phyloP scores from a whole-genome alignment of 2,329 filamentous ascomycete genomes.

The Parasarocladium wereldwijsianum region DNA sequence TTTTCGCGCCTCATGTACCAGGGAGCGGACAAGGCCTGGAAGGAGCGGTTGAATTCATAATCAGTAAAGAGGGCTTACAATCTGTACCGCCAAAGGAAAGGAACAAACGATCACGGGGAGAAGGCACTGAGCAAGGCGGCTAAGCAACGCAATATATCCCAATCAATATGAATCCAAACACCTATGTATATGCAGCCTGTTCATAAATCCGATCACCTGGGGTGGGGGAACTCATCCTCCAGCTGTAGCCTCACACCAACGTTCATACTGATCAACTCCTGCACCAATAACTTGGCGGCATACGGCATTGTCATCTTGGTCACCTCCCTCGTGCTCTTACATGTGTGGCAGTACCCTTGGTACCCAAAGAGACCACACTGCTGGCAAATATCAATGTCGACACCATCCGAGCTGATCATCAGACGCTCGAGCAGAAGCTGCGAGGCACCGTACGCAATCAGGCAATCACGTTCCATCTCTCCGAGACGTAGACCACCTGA shows the following conservation, averaged over 20 bases:
- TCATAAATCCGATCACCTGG: slow-evolving; percentile 12
- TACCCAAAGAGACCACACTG: slow-evolving; percentile 91
- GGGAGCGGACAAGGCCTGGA: slow-evolving; percentile 32
- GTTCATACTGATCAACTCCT: slow-evolving; percentile 97
- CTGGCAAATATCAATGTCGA: slow-evolving; percentile 87
- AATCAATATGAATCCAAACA: too few relatives aligned
- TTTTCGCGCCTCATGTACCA: slow-evolving; percentile 67
- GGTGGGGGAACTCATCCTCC: slow-evolving; percentile 81
- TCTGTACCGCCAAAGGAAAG: slow-evolving; percentile 10
- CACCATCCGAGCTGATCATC: slow-evolving; percentile 87
- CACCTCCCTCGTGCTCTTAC: slow-evolving; percentile 70
- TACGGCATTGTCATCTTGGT: slow-evolving; percentile 95
- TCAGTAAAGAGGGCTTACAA: slow-evolving; percentile 50
- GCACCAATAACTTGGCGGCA: slow-evolving; percentile 87
- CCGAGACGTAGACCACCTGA: slow-evolving; percentile 86
- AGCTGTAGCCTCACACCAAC: slow-evolving; percentile 85
- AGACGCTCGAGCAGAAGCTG: slow-evolving; percentile 84
- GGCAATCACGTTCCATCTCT: slow-evolving; percentile 97
- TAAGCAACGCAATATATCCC: too few relatives aligned
- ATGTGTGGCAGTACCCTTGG: slow-evolving; percentile 86
- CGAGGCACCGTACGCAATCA: slow-evolving; percentile 91
- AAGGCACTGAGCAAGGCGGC: too few relatives aligned
- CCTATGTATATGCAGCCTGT: too few relatives aligned
- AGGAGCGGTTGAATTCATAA: slow-evolving; percentile 56
- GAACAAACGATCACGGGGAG: slow-evolving; percentile 4